Evolutionary conservation across 2,329 filamentous ascomycete genomes (phyloP), one percentile per base, ranked within the genome.

Genomic region (Hymenotorrendiella dingleyae): DNA sequence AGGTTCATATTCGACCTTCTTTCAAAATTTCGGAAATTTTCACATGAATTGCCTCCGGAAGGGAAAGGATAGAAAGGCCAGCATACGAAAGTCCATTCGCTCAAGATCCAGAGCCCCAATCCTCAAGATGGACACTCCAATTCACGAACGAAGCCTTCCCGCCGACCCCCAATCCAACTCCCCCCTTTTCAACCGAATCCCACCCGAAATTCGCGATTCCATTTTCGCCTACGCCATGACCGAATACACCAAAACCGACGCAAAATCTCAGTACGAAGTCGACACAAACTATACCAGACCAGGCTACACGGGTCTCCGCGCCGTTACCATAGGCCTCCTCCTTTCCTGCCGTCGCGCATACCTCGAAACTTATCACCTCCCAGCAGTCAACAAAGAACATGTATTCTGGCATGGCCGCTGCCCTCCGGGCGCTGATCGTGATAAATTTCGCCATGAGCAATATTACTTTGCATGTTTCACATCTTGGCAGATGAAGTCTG

Each of bases 281-380:
- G 9, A 42, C 45, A 56, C 54, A 21, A 21, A 49, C 24, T 51
- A 46, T 34, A 46, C 47, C 2, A 43, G 52, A 3, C 53, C 54
- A 8, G 47, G 47, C 10, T 54, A 48, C 28, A 51, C 44, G 1
- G 32, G 38, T 10, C 39, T 39, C 11, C 43, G 43, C 2, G 33
- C 17, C 11, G 36, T 58, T 6, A 17, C 23, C 26, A 49, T 40
- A n/a, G 26, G 45, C 5, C 44, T 58, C 12, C 49, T 58, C 10
- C 45, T 38, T 21, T 52, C 50, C 19, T 56, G 54, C 20, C 50
- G 52, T 7, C 37, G 39, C 1, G 37, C 48, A 30, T 57, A 58
- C 21, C 43, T 50, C 3, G 50, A 58, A 45, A 53, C 54, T 4
- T 54, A 48, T 34, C 47, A 54, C 14, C 45, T 57, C 8, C 52